Evolutionary conservation across 305 asterid genomes (phyloP).

Genomic region (Salvia sclarea): DNA sequence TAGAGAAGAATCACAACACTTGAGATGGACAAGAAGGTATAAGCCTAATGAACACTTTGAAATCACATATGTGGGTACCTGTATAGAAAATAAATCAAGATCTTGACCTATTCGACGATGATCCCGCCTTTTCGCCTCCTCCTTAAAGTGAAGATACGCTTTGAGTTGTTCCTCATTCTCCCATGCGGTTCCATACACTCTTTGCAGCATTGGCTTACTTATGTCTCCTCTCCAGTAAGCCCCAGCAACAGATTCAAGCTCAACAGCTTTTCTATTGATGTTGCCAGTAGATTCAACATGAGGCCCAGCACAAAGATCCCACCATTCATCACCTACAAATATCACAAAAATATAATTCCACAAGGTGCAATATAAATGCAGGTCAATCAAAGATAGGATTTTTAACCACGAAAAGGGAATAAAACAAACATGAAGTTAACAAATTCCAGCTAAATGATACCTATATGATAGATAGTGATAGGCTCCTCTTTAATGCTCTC

Average conservation of each 20-base stretch:
- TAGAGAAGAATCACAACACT: conserved; percentile 2
- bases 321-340: conserved; percentile 81
- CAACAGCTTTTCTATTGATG: conserved; percentile 77
- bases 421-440: no score
- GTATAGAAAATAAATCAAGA: conserved; percentile 95
- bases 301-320: conserved; percentile 99
- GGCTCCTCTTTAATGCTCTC: conserved; percentile 84
- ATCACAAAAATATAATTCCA: conserved; percentile 16
- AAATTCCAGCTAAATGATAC: no score
- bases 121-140: conserved; percentile 95
- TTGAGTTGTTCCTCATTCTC: conserved; percentile 87
- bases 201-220: conserved; percentile 85
- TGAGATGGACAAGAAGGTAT: not conserved
- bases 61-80: conserved; percentile 49
- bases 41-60: conserved; percentile 4
- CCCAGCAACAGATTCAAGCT: conserved; percentile 98
- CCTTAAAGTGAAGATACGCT: conserved; percentile 86
- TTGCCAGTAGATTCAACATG: conserved; percentile 95
- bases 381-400: no score
- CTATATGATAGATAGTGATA: conserved; percentile 91
- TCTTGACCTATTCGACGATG: conserved; percentile 94
- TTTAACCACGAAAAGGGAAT: no score
- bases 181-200: conserved; percentile 98
- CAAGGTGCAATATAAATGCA: no score
- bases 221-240: conserved; percentile 99